These are phyloP conservation scores for Ophiobolus disseminans DNA, from an alignment of 2,329 filamentous ascomycete species.

Conservation along the genomic window DNA sequence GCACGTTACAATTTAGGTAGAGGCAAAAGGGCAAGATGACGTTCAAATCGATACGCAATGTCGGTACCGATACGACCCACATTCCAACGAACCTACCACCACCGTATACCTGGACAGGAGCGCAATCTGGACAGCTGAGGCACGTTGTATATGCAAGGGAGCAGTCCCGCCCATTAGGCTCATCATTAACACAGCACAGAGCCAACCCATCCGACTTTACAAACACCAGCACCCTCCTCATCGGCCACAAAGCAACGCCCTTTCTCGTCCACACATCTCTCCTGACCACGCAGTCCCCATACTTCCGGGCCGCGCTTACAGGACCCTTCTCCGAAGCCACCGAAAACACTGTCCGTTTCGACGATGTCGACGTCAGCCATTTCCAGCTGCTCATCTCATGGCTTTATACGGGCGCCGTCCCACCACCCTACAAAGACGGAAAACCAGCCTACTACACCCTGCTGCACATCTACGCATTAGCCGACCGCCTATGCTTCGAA, in stretches of 20 bases:
- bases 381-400: slow-evolving; percentile 61
- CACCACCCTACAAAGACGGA: slow-evolving; percentile 53
- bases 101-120: slow-evolving; percentile 38
- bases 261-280: slow-evolving; percentile 59
- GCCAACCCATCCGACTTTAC: slow-evolving; percentile 52
- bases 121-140: slow-evolving; percentile 26
- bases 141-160: slow-evolving; percentile 25
- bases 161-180: background rate
- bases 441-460: slow-evolving; percentile 60
- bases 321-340: slow-evolving; percentile 56
- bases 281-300: slow-evolving; percentile 56
- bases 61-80: slow-evolving; percentile 18
- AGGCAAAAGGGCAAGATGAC: slow-evolving; percentile 12
- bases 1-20: background rate
- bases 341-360: slow-evolving; percentile 52
- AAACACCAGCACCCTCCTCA: slow-evolving; percentile 44
- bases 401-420: slow-evolving; percentile 56
- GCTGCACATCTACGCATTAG: slow-evolving; percentile 56
- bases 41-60: slow-evolving; percentile 17
- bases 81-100: slow-evolving; percentile 40
- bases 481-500: slow-evolving; percentile 57
- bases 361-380: slow-evolving; percentile 53
- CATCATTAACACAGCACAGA: slow-evolving; percentile 25
- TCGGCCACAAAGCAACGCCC: slow-evolving; percentile 50
- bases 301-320: slow-evolving; percentile 60